These are phyloP conservation scores for Starmerella powellii DNA, from an alignment of 805 yeast genomes.

Conservation along the genomic window DNA sequence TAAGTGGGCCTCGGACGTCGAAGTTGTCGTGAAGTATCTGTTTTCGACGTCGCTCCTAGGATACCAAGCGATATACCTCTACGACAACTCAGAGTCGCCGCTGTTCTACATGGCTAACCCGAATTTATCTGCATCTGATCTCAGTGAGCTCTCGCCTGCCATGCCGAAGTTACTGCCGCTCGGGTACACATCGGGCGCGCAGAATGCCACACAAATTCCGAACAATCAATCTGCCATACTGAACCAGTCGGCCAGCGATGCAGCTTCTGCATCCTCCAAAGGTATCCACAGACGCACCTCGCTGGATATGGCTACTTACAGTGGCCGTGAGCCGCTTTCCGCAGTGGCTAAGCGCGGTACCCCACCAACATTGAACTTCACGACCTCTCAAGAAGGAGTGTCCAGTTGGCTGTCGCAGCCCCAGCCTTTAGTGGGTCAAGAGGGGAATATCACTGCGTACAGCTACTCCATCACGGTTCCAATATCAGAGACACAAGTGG, in stretches of 20 bases:
- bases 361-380: conserved; percentile 4
- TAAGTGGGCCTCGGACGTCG: conserved; percentile 5
- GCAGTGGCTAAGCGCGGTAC: too few relatives aligned
- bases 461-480: conserved; percentile 13
- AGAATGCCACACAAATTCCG: background rate
- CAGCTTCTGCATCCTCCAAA: conserved; percentile 1
- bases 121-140: background rate
- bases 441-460: conserved; percentile 8
- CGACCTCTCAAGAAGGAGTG: conserved; percentile 1
- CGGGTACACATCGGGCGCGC: conserved; percentile 1
- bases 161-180: conserved; percentile 8
- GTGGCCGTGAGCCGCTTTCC: too few relatives aligned
- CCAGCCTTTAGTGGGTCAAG: conserved; percentile 4
- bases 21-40: conserved; percentile 4
- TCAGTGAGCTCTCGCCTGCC: background rate
- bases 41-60: conserved; percentile 7
- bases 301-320: too few relatives aligned
- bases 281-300: background rate
- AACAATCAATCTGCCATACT: background rate
- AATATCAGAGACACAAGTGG: background rate
- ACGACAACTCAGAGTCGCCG: conserved; percentile 12
- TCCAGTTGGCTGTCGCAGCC: conserved; percentile 11
- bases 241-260: conserved; percentile 5
- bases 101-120: conserved; percentile 11
- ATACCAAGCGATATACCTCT: conserved; percentile 12